These are phyloP conservation scores for Phyllosticta ampelicida DNA, from an alignment of 2,329 filamentous ascomycete genomes.

Conservation along the genomic window DNA sequence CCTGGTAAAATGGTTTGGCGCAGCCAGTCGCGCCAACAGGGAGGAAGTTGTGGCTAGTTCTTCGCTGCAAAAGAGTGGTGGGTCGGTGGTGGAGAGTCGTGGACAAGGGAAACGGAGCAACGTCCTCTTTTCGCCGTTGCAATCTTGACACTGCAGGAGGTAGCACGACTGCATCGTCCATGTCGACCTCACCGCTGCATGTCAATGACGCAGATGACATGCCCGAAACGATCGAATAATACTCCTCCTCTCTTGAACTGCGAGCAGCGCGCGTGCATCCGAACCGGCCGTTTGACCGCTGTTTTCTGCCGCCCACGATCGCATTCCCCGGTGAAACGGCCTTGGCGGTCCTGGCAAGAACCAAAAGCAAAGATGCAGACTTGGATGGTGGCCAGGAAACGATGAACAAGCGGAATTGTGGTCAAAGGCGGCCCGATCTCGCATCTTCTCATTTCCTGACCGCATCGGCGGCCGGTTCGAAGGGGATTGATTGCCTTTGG, in stretches of 20 bases:
- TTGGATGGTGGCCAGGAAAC: not conserved
- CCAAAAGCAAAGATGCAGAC: not conserved
- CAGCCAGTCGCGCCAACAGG: not conserved
- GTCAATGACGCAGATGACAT: slow-evolving; percentile 6
- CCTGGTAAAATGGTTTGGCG: not conserved
- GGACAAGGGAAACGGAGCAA: not conserved
- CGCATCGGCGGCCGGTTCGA: too few species aligned
- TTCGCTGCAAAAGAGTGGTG: not conserved
- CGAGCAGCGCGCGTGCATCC: not conserved
- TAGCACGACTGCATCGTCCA: not conserved
- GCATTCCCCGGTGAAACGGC: not conserved
- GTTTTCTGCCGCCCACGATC: not conserved
- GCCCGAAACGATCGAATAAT: slow-evolving; percentile 8
- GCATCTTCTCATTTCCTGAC: not conserved
- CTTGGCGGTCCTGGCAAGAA: not conserved
- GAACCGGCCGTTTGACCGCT: too few species aligned
- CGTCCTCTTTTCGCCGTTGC: not conserved
- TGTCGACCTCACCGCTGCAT: not conserved
- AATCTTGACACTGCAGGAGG: not conserved
- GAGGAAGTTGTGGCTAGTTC: not conserved
- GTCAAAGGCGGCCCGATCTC: not conserved
- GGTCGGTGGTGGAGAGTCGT: not conserved
- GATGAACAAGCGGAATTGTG: not conserved
- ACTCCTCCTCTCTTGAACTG: not conserved
- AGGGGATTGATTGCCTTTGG: too few species aligned